A percentile compares a stretch with the other conserved stretches of the same genome.
Conservation (phyloP, 805 yeast genomes). For the Jamesozyma piceae region DNA sequence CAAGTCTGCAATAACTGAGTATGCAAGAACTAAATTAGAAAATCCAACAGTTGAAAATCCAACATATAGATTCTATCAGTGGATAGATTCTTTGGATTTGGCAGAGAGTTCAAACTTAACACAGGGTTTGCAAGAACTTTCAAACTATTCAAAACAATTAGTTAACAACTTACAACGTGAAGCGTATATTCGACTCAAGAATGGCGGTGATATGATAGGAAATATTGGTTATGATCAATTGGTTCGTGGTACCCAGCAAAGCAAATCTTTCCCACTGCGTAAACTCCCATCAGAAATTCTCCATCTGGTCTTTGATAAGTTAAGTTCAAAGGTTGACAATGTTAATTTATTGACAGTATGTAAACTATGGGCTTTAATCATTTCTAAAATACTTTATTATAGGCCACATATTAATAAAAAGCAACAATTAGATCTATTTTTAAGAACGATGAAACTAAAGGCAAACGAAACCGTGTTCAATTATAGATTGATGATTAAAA, state of each 20-base stretch:
- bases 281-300: conserved; percentile 47
- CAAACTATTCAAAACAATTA: conserved; percentile 11
- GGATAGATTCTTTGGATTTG: conserved; percentile 21
- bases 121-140: conserved; percentile 14
- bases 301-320: conserved; percentile 54
- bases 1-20: conserved; percentile 19
- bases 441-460: conserved; percentile 24
- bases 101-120: conserved; percentile 13
- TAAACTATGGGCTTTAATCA: conserved; percentile 66
- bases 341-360: conserved; percentile 63
- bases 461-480: conserved; percentile 47
- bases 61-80: conserved; percentile 16
- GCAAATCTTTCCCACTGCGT: conserved; percentile 21
- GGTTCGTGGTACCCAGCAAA: not conserved
- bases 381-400: conserved; percentile 78
- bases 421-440: conserved; percentile 39
- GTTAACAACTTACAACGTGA: not conserved
- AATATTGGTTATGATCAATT: not conserved
- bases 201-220: not conserved
- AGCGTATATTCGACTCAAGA: not conserved
- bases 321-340: conserved; percentile 51
- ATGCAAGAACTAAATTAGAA: conserved; percentile 12
- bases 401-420: conserved; percentile 64
- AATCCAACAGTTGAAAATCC: conserved; percentile 18
- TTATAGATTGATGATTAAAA: conserved; percentile 58